These are phyloP conservation scores for Monilinia fructigena DNA, from an alignment of 2,329 filamentous ascomycete species.

Conservation along the genomic window DNA sequence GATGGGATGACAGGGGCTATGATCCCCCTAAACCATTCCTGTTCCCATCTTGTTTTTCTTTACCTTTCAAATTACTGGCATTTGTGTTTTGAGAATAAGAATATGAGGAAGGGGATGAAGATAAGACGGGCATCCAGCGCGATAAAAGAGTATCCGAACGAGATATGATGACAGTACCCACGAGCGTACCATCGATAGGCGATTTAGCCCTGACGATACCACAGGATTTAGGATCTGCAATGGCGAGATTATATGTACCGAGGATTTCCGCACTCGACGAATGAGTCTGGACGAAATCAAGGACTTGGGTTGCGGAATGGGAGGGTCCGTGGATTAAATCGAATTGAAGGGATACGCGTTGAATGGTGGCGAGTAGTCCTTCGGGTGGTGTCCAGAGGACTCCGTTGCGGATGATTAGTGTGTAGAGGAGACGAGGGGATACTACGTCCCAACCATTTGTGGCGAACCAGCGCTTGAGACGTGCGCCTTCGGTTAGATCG, in stretches of 20 bases:
- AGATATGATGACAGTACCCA: slow-evolving; percentile 66
- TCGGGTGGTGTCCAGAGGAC: slow-evolving; percentile 60
- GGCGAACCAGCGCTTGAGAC: slow-evolving; percentile 74
- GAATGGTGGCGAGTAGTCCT: slow-evolving; percentile 57
- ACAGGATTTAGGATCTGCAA: slow-evolving; percentile 58
- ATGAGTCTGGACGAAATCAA: slow-evolving; percentile 57
- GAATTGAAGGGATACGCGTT: slow-evolving; percentile 54
- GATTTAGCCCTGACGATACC: slow-evolving; percentile 66
- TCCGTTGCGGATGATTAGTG: slow-evolving; percentile 60
- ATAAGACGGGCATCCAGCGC: slow-evolving; percentile 60
- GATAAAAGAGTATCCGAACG: slow-evolving; percentile 57
- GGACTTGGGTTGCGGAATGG: slow-evolving; percentile 54
- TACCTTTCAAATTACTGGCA: not conserved
- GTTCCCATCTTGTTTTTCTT: slow-evolving; percentile 4
- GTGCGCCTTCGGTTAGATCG: slow-evolving; percentile 49
- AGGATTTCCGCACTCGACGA: slow-evolving; percentile 61
- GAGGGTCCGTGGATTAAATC: slow-evolving; percentile 65
- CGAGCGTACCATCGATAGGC: slow-evolving; percentile 57
- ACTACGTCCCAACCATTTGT: slow-evolving; percentile 82
- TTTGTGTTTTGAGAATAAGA: not conserved
- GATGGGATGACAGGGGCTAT: slow-evolving; percentile 62
- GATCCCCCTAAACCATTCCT: slow-evolving; percentile 56
- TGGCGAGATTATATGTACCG: slow-evolving; percentile 64
- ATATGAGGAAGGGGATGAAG: slow-evolving; percentile 43
- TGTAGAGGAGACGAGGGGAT: slow-evolving; percentile 60